phyloP scores from a whole-genome alignment of 129 eudicot species.

The Escallonia herrerae region DNA sequence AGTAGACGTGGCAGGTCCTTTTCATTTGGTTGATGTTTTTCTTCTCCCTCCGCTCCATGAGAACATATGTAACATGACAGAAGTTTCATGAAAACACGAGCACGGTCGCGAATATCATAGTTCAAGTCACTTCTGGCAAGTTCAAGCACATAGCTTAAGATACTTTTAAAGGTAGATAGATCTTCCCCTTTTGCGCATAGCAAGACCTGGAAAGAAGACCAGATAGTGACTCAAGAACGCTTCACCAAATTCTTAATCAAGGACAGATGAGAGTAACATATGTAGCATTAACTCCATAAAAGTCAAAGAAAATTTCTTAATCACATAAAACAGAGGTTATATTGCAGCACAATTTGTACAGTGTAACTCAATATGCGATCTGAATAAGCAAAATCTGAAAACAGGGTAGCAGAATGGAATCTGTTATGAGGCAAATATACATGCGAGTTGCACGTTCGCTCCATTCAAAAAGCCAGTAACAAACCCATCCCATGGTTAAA shows the following conservation, averaged over 20 bases:
- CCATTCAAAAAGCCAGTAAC: too few species aligned
- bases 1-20: constrained; percentile 30
- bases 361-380: background rate
- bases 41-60: constrained; percentile 33
- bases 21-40: constrained; percentile 16
- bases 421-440: too few species aligned
- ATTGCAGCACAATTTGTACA: background rate
- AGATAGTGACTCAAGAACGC: constrained; percentile 7
- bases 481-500: too few species aligned
- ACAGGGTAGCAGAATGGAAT: too few species aligned
- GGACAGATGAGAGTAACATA: background rate
- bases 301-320: background rate
- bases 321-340: background rate
- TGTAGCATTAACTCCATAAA: background rate
- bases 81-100: constrained; percentile 59
- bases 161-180: constrained; percentile 24
- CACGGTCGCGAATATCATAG: constrained; percentile 95
- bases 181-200: constrained; percentile 60
- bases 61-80: constrained; percentile 36
- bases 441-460: too few species aligned
- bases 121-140: constrained; percentile 75
- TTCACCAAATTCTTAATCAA: background rate
- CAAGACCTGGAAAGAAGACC: constrained; percentile 48
- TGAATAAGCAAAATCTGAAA: too few species aligned
- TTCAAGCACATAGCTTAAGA: constrained; percentile 62